Conservation (phyloP, 2,329 filamentous ascomycete genomes). For the Aspergillus pseudoviridinutans region DNA sequence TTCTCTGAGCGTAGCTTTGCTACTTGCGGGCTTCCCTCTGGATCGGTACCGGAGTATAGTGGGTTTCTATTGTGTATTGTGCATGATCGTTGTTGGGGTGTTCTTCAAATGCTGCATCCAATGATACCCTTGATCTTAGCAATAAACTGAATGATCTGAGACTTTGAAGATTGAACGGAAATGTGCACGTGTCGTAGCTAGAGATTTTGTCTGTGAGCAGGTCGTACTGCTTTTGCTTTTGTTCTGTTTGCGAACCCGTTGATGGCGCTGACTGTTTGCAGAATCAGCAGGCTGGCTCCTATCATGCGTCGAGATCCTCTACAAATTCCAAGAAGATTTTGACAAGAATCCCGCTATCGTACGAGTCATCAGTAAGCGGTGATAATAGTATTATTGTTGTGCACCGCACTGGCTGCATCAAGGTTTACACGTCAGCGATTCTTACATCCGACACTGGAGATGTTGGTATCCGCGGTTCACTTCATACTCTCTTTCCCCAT, state of each 20-base stretch:
- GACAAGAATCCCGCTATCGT: too few relatives aligned
- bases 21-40: neutral
- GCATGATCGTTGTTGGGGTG: neutral
- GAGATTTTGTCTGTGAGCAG: neutral
- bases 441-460: neutral
- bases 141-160: neutral
- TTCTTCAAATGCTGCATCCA: constrained; percentile 10
- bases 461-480: neutral
- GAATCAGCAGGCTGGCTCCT: neutral
- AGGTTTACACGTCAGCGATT: neutral
- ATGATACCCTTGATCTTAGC: constrained; percentile 21
- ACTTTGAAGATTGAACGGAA: neutral
- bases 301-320: neutral
- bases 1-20: constrained; percentile 1
- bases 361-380: neutral
- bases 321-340: neutral
- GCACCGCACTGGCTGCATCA: neutral
- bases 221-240: neutral
- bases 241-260: neutral
- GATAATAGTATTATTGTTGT: neutral
- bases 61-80: neutral
- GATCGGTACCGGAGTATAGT: neutral
- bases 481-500: too few relatives aligned
- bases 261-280: neutral
- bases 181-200: neutral